Conservation (phyloP, 106 monocot genomes). For the Vanilla planifolia region DNA sequence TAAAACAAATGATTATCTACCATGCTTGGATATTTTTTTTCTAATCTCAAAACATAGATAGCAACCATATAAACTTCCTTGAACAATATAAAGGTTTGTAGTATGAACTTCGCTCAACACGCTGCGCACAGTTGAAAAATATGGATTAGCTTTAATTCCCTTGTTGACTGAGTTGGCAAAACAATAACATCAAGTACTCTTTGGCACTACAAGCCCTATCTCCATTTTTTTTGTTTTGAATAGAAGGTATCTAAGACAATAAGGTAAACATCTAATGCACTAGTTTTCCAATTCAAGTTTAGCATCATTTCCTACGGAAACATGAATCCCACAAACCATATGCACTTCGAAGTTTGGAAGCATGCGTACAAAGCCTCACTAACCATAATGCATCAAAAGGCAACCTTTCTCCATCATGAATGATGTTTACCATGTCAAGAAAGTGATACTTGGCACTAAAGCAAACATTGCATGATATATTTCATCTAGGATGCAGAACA, state of each 20-base stretch:
- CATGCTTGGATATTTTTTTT: too few species aligned
- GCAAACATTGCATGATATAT: background rate
- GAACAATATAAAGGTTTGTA: too few species aligned
- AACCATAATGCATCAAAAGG: background rate
- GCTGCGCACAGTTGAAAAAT: too few species aligned
- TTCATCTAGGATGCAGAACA: background rate
- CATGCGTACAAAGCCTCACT: background rate
- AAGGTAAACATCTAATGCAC: background rate
- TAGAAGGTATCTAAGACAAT: background rate
- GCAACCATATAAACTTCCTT: too few species aligned
- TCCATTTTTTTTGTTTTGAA: background rate
- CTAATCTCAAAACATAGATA: too few species aligned
- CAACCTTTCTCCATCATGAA: background rate
- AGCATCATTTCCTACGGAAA: background rate
- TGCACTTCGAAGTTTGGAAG: background rate
- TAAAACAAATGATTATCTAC: too few species aligned
- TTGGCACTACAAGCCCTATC: background rate
- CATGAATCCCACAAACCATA: slow-evolving; percentile 5
- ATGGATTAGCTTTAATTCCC: too few species aligned
- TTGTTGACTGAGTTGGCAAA: too few species aligned
- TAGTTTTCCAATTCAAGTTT: background rate
- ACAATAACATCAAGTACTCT: too few species aligned
- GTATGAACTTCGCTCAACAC: too few species aligned
- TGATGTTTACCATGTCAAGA: background rate
- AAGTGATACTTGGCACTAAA: background rate